phyloP scores from a whole-genome alignment of 1,284 basidiomycete species.

The Waitea zeae region DNA sequence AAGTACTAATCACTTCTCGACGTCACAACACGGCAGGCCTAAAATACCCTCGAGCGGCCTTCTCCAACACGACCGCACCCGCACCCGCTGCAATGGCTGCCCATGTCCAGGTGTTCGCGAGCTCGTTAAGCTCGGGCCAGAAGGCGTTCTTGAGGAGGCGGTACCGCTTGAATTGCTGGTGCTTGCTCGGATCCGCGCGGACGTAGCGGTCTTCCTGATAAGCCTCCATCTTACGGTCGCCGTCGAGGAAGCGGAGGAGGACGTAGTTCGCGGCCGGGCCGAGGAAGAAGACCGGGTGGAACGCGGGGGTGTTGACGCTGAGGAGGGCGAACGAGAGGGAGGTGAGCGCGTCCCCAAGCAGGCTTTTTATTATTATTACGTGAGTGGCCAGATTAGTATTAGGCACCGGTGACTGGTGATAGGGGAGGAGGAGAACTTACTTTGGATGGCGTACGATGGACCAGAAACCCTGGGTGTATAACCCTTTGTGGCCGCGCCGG shows the following conservation, averaged over 20 bases:
- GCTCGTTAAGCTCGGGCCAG: neutral
- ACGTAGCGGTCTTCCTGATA: constrained; percentile 2
- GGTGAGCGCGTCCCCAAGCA: constrained; percentile 2
- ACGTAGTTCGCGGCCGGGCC: constrained; percentile 3
- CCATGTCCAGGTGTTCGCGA: constrained; percentile 1
- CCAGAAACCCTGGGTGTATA: constrained; percentile 2
- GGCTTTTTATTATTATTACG: too few species aligned
- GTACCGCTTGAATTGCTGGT: constrained; percentile 1
- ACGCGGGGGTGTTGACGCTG: neutral
- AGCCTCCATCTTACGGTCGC: constrained; percentile 1
- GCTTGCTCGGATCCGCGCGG: constrained; percentile 1
- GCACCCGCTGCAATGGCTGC: neutral
- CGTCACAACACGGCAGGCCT: too few species aligned
- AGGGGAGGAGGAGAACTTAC: neutral
- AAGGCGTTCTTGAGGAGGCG: constrained; percentile 1
- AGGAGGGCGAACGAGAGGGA: constrained; percentile 2
- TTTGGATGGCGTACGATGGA: constrained; percentile 4
- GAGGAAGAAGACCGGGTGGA: constrained; percentile 2
- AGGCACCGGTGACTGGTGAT: neutral
- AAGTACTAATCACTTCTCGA: too few species aligned
- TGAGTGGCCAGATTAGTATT: too few species aligned
- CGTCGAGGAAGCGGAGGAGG: constrained; percentile 2
- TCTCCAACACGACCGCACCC: constrained; percentile 1
- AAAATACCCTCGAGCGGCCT: too few species aligned
- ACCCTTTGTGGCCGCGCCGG: neutral